Base-by-base conservation (phyloP, 1,284 basidiomycete genomes). In the Rhodotorula sp. region DNA sequence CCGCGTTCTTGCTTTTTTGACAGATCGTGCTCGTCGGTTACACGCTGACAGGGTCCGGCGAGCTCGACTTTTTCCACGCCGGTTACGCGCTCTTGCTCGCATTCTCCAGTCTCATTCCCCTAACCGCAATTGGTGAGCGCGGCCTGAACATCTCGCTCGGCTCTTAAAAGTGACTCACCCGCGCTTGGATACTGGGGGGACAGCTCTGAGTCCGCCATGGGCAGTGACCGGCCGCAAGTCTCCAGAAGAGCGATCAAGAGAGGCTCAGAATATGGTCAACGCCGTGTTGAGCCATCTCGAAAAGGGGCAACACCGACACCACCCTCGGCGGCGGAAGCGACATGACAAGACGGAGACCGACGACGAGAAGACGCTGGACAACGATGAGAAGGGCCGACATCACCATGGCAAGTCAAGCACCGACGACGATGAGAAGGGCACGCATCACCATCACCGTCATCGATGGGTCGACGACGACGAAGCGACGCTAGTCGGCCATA, bases 61-160 rank as follows among this genome's bases (percentile, higher is more conserved):
- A 6, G 26, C 16, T 57, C 62, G 72, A 85, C 64, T 83, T 84
- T 3, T 89, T 90, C 15, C 85, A 90, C 49, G 84, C 85, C 1
- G 87, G 85, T 0, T 85, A 87, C 73, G 84, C 88, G 4, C 59
- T 86, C 54, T 85, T 87, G 80, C 83, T 90, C 51, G 84, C 85
- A 1, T 82, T 88, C 67, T 88, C 89, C 14, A 85, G 88, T 15
- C 73, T 89, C 58, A 85, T 87, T 1, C 72, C 72, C 14, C 39
- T 73, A 0, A 64, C 68, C 0, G 72, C 72, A 0, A 65, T 67
- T 10, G 39, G 39, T 43, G 12, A 43, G n/a, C 31, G 61, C 10
- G 3, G 10, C 16, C 23, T 14, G 16, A 15, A 12, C n/a, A n/a
- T 23, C 14, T 26, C 8, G 52, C 29, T n/a, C 12, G 26, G 10